Base-by-base conservation (phyloP, 1,284 basidiomycete species). In the Violaceomyces palustris region DNA sequence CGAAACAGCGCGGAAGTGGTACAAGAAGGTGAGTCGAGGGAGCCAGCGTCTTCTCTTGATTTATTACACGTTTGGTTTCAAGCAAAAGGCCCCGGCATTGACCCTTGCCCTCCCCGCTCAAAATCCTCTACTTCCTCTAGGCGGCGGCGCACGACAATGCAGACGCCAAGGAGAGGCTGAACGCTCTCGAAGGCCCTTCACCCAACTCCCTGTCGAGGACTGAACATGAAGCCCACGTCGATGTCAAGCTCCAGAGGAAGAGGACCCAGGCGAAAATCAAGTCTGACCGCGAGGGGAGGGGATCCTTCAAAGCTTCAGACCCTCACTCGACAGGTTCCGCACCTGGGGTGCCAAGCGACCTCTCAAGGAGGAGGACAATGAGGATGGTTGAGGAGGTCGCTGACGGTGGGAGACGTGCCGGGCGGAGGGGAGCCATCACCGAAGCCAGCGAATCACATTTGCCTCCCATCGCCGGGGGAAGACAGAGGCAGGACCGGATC, bases 201-300 rank as follows among this genome's bases (percentile, higher is more conserved):
- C 79, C 83, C 0, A 79, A 80, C 26, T 72, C 81, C 0, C 78
- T 96, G 11, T 86, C 85, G 1, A 78, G 89, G 18, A 77, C 81
- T 35, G 85, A 93, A 50, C 88, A 94, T 75, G 83, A 91, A 55
- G 77, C 76, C 1, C 80, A 88, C 48, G 84, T 89, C 11, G 84
- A 90, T 64, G 77, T 76, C 29, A 88, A 84, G 54, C 81, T 96
- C 27, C 84, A 91, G 9, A 79, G 90, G 3, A 85, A 83, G 54
- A 82, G 87, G 12, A 92, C 90, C 0, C 83, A 84, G 61, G 90
- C 90, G 11, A 59, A 67, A 50, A 41, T 61, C 48, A 36, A 56
- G 42, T 52, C 50, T 5, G 54, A 68, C 35, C 42, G 45, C 14
- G 41, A 50, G n/a, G 49, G 67, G 17, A 35, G 58, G n/a, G n/a